Evolutionary conservation across 1,284 basidiomycete genomes (phyloP), one percentile per base, ranked within the genome.

Genomic region (Cryptococcus amylolentus): DNA sequence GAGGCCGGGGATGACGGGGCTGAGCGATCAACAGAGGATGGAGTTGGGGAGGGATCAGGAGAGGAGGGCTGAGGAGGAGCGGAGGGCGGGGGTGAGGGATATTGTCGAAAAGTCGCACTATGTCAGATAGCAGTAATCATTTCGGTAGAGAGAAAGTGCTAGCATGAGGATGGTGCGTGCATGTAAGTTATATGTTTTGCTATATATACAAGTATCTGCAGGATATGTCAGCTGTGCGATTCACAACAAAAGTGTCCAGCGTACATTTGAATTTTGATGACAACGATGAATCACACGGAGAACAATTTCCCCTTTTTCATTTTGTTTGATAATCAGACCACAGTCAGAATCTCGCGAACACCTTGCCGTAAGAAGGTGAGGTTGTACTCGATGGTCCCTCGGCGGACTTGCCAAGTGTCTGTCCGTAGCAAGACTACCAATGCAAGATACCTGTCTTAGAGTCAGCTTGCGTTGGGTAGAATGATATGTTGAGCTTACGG

Each of bases 331-430:
- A n/a, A 40, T 48, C 47, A 57, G 10, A 55, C 52, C 27, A 71
- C 73, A 60, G 72, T 68, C 31, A 78, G 59, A 20, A 81, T 77
- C 42, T 77, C 66, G 49, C 78, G 70, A 1, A 83, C 75, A 4
- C 81, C 80, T 26, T 80, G 75, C 12, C 81, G 73, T 74, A 97
- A 88, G 75, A 89, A 91, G 20, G 91, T 87, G 5, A 97, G 86
- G 68, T 98, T 98, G 77, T 91, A 95, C 73, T 97, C 93, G 44
- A 97, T 84, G 60, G 94, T 80, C 16, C 90, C 91, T 23, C 89
- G 80, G 59, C 88, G 82, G 54, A 83, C 82, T 54, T 91, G 86
- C 70, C 86, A 92, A 16, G 89, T 86, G 43, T 84, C 81, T 1
- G 90, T 89, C 18, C 89, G 87, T 13, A 96, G 75, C 47, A 95